phyloP scores from a whole-genome alignment of 176 grass and related monocot genomes.

The Guadua angustifolia region DNA sequence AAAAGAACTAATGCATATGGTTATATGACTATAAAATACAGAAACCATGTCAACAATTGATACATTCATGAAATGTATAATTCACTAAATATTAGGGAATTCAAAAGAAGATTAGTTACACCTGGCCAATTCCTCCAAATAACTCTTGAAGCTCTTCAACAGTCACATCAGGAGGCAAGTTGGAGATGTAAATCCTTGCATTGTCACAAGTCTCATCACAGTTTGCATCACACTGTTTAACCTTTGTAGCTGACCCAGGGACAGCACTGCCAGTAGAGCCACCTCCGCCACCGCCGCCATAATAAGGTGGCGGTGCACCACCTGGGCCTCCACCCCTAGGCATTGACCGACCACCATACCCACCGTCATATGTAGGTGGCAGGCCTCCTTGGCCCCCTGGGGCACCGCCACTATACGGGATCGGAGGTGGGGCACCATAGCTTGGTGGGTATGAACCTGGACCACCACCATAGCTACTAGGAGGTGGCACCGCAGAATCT shows the following conservation, averaged over 20 bases:
- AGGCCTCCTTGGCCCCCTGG: conserved; percentile 54
- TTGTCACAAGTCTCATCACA: conserved; percentile 93
- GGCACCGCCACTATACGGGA: conserved; percentile 55
- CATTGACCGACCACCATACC: conserved; percentile 53
- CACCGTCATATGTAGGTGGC: conserved; percentile 71
- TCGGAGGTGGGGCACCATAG: conserved; percentile 73
- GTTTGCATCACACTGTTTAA: conserved; percentile 96
- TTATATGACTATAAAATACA: conserved; percentile 16
- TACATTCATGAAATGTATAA: not conserved
- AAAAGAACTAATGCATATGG: conserved; percentile 6
- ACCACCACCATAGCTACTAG: conserved; percentile 67
- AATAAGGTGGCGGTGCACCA: conserved; percentile 53
- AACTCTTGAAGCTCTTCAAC: conserved; percentile 90
- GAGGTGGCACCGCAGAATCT: conserved; percentile 74
- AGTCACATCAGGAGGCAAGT: conserved; percentile 91
- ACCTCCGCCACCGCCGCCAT: conserved; percentile 30
- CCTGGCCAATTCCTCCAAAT: conserved; percentile 96
- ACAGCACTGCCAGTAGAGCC: conserved; percentile 50
- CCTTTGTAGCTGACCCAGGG: conserved; percentile 48
- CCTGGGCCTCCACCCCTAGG: conserved; percentile 58
- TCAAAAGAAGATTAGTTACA: conserved; percentile 32
- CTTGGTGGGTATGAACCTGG: conserved; percentile 76
- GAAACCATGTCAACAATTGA: not conserved
- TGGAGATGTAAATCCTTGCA: conserved; percentile 97
- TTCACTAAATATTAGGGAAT: conserved; percentile 1